Evolutionary conservation across 495 filamentous ascomycete species (phyloP), one percentile per base, ranked within the genome.

Genomic region (Mycothermus thermophilus): DNA sequence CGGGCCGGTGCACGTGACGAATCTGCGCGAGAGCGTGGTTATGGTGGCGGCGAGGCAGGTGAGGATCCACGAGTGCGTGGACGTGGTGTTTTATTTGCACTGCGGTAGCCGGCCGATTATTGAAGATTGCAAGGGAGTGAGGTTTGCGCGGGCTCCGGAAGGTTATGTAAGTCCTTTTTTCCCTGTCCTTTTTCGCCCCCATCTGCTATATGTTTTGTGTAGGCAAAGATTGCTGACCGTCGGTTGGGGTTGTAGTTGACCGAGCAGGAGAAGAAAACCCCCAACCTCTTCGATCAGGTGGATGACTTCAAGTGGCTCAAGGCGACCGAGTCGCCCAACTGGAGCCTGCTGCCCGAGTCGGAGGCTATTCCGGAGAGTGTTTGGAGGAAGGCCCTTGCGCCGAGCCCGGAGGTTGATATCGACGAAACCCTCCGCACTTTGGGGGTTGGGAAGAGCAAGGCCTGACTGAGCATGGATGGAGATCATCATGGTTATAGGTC

Each of bases 241-340:
- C 9, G 0, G 26, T 28, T 12, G 4, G 17, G 18, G 31, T 37
- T 19, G 32, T 37, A 61, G 55, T 43, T 60, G 17, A 47, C 44
- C 11, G 55, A 63, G 12, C 41, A 46, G 21, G 38, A 51, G 8
- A 42, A 56, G 7, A 40, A 41, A 21, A 48, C 56, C 23, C 48
- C 47, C 37, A 86, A 90, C 54, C 65, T 77, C 38, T 97, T 83
- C 80, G 72, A 83, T 46, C 74, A 92, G 48, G 78, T 97, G 10
- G 83, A 95, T 48, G 90, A 97, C 47, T 97, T 97, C 64, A 90
- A 93, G 56, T 96, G 92, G 92, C 68, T 94, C 41, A 92, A 85
- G 55, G 62, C 69, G 8, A 81, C 80, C 30, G 75, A 72, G 12
- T 94, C 83, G 44, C 90, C 90, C 1, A 86, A 97, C 52, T 97